Evolutionary conservation across 192 early-diverging fungal species (phyloP), one percentile per base, ranked within the genome.

Genomic region (Coemansia sp.): DNA sequence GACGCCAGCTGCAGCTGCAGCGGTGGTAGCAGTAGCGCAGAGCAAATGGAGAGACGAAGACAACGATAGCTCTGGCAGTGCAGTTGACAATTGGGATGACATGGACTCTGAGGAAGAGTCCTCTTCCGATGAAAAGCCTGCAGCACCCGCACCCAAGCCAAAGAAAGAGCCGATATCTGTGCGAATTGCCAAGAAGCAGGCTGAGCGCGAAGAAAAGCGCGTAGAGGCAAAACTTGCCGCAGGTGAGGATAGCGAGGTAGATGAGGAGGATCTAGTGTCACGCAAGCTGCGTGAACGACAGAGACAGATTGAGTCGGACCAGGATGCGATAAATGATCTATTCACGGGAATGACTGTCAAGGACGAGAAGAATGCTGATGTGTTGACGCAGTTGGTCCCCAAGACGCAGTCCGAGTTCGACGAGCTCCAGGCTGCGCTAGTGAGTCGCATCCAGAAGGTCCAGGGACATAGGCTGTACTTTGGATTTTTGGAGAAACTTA

Each of bases 341-440:
- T 90, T 92, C 63, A 64, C 84, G 31, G 88, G 88, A 18, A 67
- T 87, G 25, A 75, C 83, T 47, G 67, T 92, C 64, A 82, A 81
- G 38, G 84, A 82, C 31, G 44, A 57, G 19, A 27, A 68, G 60
- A 53, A 55, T 19, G 58, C 54, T 24, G 63, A 50, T 21, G 56
- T 60, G 6, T 63, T 87, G 58, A 65, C 77, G 31, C 70, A 62
- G 10, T 63, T 85, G 41, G 83, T 85, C 64, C 90, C 88, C 5
- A 84, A 85, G 66, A 85, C 85, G 25, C 85, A 86, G 71, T 87
- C 84, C 7, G 85, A 91, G 28, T 91, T 90, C 68, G 85, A 85
- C 53, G 78, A 86, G 62, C 86, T 86, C 64, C 78, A 71, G 5
- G 84, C 77, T 49, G 70, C 84, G n/a, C 70, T 92, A 49, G 80